Conservation (phyloP, 176 grass and related monocot genomes). For the Lolium rigidum region DNA sequence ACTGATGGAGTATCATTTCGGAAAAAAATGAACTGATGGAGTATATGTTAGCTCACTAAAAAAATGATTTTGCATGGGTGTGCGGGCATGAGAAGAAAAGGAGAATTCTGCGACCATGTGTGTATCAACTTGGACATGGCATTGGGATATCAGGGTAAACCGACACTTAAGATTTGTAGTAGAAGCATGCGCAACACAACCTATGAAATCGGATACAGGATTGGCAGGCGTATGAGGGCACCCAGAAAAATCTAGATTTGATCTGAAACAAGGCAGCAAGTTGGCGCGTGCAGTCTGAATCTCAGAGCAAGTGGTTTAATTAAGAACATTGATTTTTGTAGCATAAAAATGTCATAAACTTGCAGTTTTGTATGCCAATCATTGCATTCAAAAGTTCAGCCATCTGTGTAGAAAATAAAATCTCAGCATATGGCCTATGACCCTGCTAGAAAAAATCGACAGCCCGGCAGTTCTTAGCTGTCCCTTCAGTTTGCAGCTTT, state of each 20-base stretch:
- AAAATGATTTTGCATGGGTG: constrained; percentile 39
- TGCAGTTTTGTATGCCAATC: background rate
- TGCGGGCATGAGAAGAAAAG: constrained; percentile 5
- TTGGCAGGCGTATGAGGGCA: constrained; percentile 27
- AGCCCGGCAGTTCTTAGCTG: background rate
- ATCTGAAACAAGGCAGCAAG: constrained; percentile 28
- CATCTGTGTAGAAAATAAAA: background rate
- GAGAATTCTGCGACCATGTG: background rate
- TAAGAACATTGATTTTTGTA: constrained; percentile 6
- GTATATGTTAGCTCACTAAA: background rate
- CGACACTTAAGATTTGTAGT: constrained; percentile 24
- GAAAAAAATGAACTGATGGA: no score
- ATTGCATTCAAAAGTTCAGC: background rate
- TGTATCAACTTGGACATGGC: background rate
- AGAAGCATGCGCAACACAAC: background rate
- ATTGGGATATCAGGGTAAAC: background rate
- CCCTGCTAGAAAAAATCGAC: background rate
- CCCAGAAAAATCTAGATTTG: constrained; percentile 9
- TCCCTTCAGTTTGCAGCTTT: background rate
- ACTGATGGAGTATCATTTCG: no score
- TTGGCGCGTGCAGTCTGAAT: constrained; percentile 15
- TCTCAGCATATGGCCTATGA: constrained; percentile 1
- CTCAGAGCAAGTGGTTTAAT: constrained; percentile 4
- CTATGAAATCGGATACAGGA: background rate
- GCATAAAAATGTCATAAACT: background rate